These are phyloP conservation scores for Rhodomyrtus psidioides DNA, from an alignment of 441 rosid species.

Conservation along the genomic window DNA sequence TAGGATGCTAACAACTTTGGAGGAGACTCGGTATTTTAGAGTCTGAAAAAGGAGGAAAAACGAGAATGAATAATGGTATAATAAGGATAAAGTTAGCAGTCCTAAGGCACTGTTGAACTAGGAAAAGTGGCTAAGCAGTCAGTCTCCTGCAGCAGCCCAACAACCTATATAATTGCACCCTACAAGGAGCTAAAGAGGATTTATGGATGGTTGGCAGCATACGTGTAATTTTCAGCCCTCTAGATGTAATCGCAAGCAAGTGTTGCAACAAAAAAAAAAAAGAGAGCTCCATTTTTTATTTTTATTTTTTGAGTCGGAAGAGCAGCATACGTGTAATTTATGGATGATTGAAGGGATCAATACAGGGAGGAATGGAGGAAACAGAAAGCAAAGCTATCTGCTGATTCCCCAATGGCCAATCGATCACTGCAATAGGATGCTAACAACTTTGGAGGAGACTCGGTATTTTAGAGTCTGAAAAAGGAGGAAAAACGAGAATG, in stretches of 20 bases:
- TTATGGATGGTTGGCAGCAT: not conserved
- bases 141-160: not conserved
- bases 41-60: not conserved
- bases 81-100: not conserved
- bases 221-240: not conserved
- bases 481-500: not conserved
- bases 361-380: not conserved
- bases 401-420: not conserved
- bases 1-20: not conserved
- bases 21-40: not conserved
- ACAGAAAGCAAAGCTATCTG: not conserved
- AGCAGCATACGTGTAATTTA: no score
- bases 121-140: not conserved
- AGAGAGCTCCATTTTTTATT: no score
- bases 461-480: not conserved
- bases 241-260: not conserved
- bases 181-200: not conserved
- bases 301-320: not conserved
- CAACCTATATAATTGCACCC: not conserved
- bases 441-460: not conserved
- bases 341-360: not conserved
- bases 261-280: not conserved
- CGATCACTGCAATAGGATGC: not conserved
- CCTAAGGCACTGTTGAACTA: not conserved
- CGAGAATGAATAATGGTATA: not conserved